These are phyloP conservation scores for Leucocoprinus sp. DNA, from an alignment of 768 basidiomycete genomes.

Conservation along the genomic window DNA sequence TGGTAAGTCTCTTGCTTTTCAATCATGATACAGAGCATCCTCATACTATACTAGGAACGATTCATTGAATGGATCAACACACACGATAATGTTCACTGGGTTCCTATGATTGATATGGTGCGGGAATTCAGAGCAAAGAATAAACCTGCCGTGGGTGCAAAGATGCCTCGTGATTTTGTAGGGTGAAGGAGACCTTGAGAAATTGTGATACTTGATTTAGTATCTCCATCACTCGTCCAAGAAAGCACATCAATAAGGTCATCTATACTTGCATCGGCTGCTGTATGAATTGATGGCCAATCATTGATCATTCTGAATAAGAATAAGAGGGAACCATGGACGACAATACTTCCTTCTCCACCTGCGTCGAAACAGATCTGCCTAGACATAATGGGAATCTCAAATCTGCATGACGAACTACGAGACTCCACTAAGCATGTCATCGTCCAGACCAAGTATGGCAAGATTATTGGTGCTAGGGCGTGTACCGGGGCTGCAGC, in stretches of 20 bases:
- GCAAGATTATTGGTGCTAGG: conserved; percentile 48
- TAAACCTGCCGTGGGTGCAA: conserved; percentile 37
- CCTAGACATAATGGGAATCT: not conserved
- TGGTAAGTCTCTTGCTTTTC: conserved; percentile 28
- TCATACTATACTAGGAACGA: conserved; percentile 43
- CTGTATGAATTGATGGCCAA: no score
- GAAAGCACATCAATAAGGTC: no score
- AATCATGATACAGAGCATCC: no score
- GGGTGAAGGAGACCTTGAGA: not conserved
- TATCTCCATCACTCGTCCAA: no score
- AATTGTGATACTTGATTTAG: not conserved
- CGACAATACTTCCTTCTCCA: no score
- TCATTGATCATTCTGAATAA: no score
- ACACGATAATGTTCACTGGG: conserved; percentile 64
- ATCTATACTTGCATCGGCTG: no score
- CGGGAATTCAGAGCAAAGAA: conserved; percentile 50
- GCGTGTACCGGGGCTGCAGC: conserved; percentile 53
- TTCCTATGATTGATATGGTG: conserved; percentile 61
- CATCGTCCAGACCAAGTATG: conserved; percentile 45
- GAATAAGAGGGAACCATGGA: no score
- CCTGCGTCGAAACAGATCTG: not conserved
- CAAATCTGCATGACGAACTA: conserved; percentile 56
- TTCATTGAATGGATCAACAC: conserved; percentile 72
- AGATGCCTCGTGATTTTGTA: conserved; percentile 44
- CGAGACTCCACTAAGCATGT: conserved; percentile 31